These are phyloP conservation scores for Fraxinus platypoda DNA, from an alignment of 305 asterid genomes.

Conservation along the genomic window DNA sequence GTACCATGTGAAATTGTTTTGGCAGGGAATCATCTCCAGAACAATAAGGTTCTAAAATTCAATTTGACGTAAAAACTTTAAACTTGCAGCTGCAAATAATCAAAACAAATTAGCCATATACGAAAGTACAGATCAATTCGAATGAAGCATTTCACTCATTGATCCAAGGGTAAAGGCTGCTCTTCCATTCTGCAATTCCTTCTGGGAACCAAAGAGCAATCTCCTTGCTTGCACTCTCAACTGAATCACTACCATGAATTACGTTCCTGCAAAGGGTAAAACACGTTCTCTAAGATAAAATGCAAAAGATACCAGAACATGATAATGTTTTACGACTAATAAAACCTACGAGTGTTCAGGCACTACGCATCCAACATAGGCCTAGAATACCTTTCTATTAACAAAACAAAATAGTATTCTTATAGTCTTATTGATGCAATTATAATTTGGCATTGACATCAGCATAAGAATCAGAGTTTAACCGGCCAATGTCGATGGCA, in stretches of 20 bases:
- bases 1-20: not conserved
- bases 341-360: too few relatives aligned
- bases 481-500: constrained; percentile 88
- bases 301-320: not conserved
- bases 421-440: not conserved
- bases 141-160: constrained; percentile 40
- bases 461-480: not conserved
- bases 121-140: not conserved
- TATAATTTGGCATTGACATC: too few relatives aligned
- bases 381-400: too few relatives aligned
- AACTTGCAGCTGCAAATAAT: not conserved
- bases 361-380: too few relatives aligned
- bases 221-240: constrained; percentile 84
- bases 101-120: not conserved
- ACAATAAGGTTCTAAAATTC: not conserved
- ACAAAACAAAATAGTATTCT: not conserved
- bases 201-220: constrained; percentile 95
- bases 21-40: not conserved
- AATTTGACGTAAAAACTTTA: constrained; percentile 5
- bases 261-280: constrained; percentile 55
- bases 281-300: not conserved
- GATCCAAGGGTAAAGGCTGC: constrained; percentile 80
- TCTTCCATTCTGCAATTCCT: constrained; percentile 78
- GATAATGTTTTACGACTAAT: too few relatives aligned
- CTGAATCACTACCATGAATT: constrained; percentile 89